A percentile compares a stretch with the other conserved stretches of the same genome.
These are phyloP conservation scores for Fraxinus pennsylvanica DNA, from an alignment of 257 asterid genomes.

Conservation along the genomic window DNA sequence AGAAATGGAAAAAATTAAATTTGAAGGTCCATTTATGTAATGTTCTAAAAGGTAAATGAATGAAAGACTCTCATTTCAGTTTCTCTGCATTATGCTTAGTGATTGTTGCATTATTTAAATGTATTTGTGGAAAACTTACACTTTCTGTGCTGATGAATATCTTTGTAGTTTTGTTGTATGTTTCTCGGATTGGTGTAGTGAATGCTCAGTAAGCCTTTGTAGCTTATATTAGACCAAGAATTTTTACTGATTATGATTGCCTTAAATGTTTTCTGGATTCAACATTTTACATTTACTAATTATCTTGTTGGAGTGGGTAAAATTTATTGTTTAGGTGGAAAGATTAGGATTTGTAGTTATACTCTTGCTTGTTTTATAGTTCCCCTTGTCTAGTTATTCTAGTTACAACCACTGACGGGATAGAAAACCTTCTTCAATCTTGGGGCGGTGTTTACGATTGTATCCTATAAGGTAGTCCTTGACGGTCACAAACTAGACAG, in stretches of 20 bases:
- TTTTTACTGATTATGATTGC: constrained; percentile 1
- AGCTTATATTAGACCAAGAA: constrained; percentile 7
- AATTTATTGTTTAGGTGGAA: constrained; percentile 9
- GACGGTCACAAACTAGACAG: not conserved
- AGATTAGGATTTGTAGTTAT: not conserved
- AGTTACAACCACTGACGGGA: not conserved
- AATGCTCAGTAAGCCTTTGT: constrained; percentile 4
- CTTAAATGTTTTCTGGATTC: constrained; percentile 7
- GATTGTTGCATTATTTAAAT: not conserved
- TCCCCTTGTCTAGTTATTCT: not conserved
- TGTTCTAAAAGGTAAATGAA: constrained; percentile 12
- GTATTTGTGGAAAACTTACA: not conserved
- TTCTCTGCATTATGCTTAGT: constrained; percentile 2
- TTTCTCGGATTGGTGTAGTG: not conserved
- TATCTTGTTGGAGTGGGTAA: constrained; percentile 28
- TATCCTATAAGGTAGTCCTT: not conserved
- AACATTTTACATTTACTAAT: not conserved
- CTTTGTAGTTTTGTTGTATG: not conserved
- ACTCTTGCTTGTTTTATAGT: not conserved
- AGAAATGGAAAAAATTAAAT: constrained; percentile 18
- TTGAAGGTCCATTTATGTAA: constrained; percentile 18
- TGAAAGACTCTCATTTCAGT: constrained; percentile 26
- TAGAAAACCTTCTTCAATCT: not conserved
- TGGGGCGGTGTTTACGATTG: not conserved
- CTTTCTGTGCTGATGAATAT: not conserved